Evolutionary conservation across 345 rosid species (phyloP), one percentile per base, ranked within the genome.

Genomic region (Populus deltoides): DNA sequence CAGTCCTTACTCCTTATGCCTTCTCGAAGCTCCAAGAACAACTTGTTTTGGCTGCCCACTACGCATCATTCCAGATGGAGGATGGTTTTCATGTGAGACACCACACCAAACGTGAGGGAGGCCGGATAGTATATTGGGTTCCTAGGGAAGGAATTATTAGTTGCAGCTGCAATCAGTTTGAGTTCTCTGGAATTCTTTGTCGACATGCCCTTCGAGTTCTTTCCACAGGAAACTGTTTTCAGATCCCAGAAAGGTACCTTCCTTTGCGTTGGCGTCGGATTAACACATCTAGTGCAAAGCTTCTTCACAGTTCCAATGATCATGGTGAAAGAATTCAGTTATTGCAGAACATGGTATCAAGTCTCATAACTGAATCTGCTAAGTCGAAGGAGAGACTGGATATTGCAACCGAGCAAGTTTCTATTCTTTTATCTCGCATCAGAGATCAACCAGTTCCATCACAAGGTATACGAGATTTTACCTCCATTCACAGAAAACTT

Each of bases 11-110:
- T 43, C 98, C 98, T 17, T 92, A 88, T n/a, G 97, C 98, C 66
- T 93, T 95, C 88, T 92, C 96, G 36, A 93, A 89, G 87, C 98
- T 95, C 87, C 99, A 95, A 86, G 97, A 95, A 73, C 95, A 95
- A 81, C 92, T 95, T 75, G 98, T 95, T 67, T 89, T 90, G 80
- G 99, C 98, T 6, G 97, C 98, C 24, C 98, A 95, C 77, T 93
- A 95, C 41, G 99, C 98, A 13, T 95, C 98, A 35, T 95, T 93
- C 82, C 98, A 87, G 81, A 80, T 92, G 87, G 98, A 95, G 33
- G 94, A 92, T 8, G 86, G 93, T 35, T 95, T 90, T 80, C 91
- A 92, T 8, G 97, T 93, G 76, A 88, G 99, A 83, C 99, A 95
- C 85, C 98, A 92, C 84, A 95, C 98, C 2, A 92, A 95, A 85